Conservation (phyloP, 2,329 filamentous ascomycete species). For the Cladophialophora immunda region DNA sequence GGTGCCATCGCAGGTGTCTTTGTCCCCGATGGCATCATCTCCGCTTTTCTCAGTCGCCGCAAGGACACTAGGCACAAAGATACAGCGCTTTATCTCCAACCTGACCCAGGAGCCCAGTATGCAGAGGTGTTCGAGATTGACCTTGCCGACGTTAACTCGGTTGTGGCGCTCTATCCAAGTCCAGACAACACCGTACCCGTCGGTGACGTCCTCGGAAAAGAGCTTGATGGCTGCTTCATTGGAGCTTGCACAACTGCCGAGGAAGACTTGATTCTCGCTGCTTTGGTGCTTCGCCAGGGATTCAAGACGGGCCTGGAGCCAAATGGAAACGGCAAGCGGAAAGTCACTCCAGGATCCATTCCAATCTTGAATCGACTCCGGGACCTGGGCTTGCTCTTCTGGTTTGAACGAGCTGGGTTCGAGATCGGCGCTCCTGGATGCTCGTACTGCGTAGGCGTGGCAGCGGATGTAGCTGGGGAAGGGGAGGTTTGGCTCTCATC, state of each 20-base stretch:
- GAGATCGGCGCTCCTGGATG: slow-evolving; percentile 53
- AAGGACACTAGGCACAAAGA: too few species aligned
- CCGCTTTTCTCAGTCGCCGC: too few species aligned
- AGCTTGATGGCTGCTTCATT: too few species aligned
- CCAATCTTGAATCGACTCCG: slow-evolving; percentile 50
- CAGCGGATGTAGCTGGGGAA: slow-evolving; percentile 50
- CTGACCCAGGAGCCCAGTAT: too few species aligned
- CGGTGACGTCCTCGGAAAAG: too few species aligned
- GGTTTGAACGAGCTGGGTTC: slow-evolving; percentile 53
- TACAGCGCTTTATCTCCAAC: too few species aligned
- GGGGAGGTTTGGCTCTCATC: slow-evolving; percentile 55
- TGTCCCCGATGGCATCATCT: too few species aligned
- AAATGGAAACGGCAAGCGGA: slow-evolving; percentile 46
- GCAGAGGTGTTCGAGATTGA: too few species aligned
- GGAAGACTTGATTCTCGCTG: not conserved
- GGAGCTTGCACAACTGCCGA: not conserved
- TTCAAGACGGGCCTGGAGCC: slow-evolving; percentile 45
- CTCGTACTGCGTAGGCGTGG: slow-evolving; percentile 56
- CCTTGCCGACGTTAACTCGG: too few species aligned
- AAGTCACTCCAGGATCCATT: slow-evolving; percentile 51
- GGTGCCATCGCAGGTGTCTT: too few species aligned
- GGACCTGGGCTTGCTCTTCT: slow-evolving; percentile 46
- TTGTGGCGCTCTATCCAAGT: too few species aligned
- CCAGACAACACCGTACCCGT: too few species aligned
- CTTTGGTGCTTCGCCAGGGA: not conserved